Evolutionary conservation across 148 eudicot genomes (phyloP), one percentile per base, ranked within the genome.

Genomic region (Spergularia bocconei): DNA sequence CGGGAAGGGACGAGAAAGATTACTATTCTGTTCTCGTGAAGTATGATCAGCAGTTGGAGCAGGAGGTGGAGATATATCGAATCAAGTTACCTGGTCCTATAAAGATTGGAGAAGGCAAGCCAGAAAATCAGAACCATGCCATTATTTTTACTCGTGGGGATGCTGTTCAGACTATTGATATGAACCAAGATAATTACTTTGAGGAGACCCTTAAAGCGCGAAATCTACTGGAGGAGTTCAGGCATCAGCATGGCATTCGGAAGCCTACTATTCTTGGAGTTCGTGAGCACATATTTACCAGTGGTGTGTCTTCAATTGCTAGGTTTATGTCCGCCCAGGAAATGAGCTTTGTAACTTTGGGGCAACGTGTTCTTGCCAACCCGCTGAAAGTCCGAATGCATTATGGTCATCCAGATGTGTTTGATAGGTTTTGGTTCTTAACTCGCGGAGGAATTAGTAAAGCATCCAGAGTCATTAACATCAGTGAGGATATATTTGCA

Each of bases 311-410:
- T 39, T 89, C 98, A 9, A 92, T 93, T 78, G 98, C 98, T 39
- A 86, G 94, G 92, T 93, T 93, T 82, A 93, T 91, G 98, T 93
- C 98, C 5, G 91, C 92, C 53, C 98, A 91, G 83, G 98, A 93
- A 77, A 91, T 78, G 36, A 89, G 98, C 83, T 93, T 93, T 89
- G 98, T 93, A 63, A 93, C 98, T 14, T 79, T 93, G 83, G 97
- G 98, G 47, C 98, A 93, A 72, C 97, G 98, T 86, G 98, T 93
- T 55, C 85, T 93, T 69, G 98, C 97, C 48, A 89, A 91, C 74
- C 98, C 98, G 44, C 76, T 93, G 87, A 93, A 93, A 82, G 80
- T 93, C 48, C 84, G 98, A 6, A 87, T 93, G 98, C 98, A 93
- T 82, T 93, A 93, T 82, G 98, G 98, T 41, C 98, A 93, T 70